These are phyloP conservation scores for Teratosphaeria viscida DNA, from an alignment of 2,329 filamentous ascomycete genomes.

Conservation along the genomic window DNA sequence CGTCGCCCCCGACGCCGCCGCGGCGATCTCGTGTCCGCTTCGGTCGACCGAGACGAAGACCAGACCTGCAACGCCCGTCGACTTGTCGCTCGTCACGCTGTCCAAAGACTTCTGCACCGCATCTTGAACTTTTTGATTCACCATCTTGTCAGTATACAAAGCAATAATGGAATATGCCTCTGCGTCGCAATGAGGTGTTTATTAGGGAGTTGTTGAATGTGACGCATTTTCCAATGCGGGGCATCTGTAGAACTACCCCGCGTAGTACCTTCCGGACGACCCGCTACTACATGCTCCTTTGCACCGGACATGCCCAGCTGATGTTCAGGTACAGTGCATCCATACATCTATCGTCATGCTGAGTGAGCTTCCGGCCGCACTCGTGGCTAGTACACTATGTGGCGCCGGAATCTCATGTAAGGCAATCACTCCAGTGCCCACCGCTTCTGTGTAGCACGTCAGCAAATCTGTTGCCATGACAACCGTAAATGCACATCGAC, in stretches of 20 bases:
- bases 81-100: conserved; percentile 18
- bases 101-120: conserved; percentile 30
- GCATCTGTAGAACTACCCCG: not conserved
- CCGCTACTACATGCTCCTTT: not conserved
- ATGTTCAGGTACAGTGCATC: not conserved
- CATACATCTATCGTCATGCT: not conserved
- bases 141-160: conserved; percentile 9
- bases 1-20: conserved; percentile 33
- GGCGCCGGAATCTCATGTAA: not conserved
- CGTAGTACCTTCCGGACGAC: no score
- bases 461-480: not conserved
- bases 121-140: conserved; percentile 22
- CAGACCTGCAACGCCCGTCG: conserved; percentile 30
- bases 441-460: not conserved
- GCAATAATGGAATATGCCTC: not conserved
- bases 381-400: not conserved
- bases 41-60: conserved; percentile 38
- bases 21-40: conserved; percentile 31
- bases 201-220: no score
- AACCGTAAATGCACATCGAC: not conserved
- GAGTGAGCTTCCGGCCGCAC: not conserved
- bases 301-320: not conserved
- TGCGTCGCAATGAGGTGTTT: not conserved
- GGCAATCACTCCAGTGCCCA: not conserved
- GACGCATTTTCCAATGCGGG: no score